Evolutionary conservation across 2,329 filamentous ascomycete genomes (phyloP), one percentile per base, ranked within the genome.

Genomic region (Alternaria rosae): DNA sequence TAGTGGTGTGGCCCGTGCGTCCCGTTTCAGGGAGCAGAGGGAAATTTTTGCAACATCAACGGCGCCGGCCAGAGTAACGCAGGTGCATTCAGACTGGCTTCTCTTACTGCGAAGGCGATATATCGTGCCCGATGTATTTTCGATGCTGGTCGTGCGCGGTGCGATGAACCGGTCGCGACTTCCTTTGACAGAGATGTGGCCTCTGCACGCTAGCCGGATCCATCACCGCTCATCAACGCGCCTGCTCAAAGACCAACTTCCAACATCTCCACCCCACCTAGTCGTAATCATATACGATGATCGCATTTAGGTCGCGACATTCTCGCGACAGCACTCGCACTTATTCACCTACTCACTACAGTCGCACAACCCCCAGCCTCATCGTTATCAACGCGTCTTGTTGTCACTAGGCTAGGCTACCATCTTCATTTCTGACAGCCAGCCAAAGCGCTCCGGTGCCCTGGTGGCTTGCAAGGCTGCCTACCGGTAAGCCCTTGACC

Each of bases 1-100:
- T 67, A 68, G 68, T 48, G 64, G 50, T 20, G 38, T 21, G 68
- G 65, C 57, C 70, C 68, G 62, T 65, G 68, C 59, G 43, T 53
- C 48, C 67, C 53, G 71, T 74, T 70, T 75, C 73, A 74, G 72
- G 69, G 68, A 66, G 58, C 17, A 45, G 62, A 70, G 61, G 63
- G 70, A 75, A 71, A 70, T 73, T 75, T 75, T 67, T 65, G 61
- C 62, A 64, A 64, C 63, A 66, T 66, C 67, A 30, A 72, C 66
- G 67, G 68, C 64, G 64, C 65, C 66, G 64, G 61, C 65, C 57
- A 62, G 63, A 17, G 43, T 50, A 50, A 43, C 26, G 38, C 52
- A 25, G 6, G 43, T 41, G 32, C 21, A 45, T 21, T n/a, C 12
- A 35, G 30, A 7, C 6, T 17, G 20, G 5, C 23, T 17, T 10